Conservation (phyloP, 495 filamentous ascomycete genomes). For the Penicillium parvum region DNA sequence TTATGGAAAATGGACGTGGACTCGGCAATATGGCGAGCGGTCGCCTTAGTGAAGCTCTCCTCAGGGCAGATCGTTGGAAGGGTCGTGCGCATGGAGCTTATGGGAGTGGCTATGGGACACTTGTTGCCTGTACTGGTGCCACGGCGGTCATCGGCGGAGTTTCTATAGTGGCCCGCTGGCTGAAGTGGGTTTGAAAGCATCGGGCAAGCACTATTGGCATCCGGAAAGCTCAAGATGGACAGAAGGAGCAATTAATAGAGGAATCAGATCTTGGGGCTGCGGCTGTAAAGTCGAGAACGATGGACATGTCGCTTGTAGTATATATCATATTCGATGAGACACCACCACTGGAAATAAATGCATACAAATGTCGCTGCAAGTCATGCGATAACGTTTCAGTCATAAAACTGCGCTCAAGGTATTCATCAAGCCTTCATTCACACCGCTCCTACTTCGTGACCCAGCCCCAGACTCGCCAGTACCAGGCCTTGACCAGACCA, state of each 20-base stretch:
- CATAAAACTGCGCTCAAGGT: too few relatives aligned
- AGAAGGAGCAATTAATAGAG: too few relatives aligned
- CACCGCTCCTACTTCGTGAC: constrained; percentile 12
- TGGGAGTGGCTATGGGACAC: constrained; percentile 34
- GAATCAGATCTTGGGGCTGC: too few relatives aligned
- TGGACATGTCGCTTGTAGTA: too few relatives aligned
- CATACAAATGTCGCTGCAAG: not conserved
- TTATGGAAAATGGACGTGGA: constrained; percentile 55
- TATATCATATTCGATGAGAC: too few relatives aligned
- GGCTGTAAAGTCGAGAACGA: too few relatives aligned
- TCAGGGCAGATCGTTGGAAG: constrained; percentile 16
- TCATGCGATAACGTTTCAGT: too few relatives aligned
- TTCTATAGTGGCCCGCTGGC: constrained; percentile 19
- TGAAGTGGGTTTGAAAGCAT: constrained; percentile 15
- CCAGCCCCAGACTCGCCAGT: constrained; percentile 23
- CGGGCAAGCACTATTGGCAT: not conserved
- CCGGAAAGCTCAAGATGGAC: not conserved
- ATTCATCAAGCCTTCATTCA: not conserved
- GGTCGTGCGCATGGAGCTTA: constrained; percentile 24
- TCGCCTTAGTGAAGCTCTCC: constrained; percentile 41
- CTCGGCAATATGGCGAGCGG: constrained; percentile 57
- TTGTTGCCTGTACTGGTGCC: constrained; percentile 40
- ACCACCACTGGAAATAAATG: constrained; percentile 1
- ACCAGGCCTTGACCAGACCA: constrained; percentile 25
- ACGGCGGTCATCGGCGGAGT: constrained; percentile 38